A percentile compares a stretch with the other conserved stretches of the same genome.
phyloP scores from a whole-genome alignment of 169 alveolate genomes.

The Plasmodium gonderi region DNA sequence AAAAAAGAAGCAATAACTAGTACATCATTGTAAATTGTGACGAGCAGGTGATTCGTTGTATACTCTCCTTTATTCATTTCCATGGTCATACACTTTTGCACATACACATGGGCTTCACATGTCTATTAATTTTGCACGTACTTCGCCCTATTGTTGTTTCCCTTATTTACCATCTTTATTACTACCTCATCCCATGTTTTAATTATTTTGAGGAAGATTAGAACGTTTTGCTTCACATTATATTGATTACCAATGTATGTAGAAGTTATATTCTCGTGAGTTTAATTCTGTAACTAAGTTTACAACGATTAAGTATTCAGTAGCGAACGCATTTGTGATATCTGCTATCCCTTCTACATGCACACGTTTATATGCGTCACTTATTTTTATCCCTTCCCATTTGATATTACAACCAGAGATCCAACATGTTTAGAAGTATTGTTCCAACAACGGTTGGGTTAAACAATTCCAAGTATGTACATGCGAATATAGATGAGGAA shows the following conservation, averaged over 20 bases:
- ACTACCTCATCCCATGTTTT: neutral
- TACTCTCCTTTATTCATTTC: neutral
- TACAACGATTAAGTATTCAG: neutral
- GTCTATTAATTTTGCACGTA: too few relatives aligned
- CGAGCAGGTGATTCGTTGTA: neutral
- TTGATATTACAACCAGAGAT: neutral
- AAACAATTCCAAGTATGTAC: slow-evolving; percentile 61
- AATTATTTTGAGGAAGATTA: neutral
- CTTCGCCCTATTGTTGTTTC: neutral
- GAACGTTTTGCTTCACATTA: neutral
- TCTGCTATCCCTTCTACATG: too few relatives aligned
- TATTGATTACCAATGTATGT: neutral
- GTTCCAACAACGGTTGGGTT: slow-evolving; percentile 65
- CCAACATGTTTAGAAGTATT: slow-evolving; percentile 70
- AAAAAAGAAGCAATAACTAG: neutral
- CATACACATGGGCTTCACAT: neutral
- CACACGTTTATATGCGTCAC: too few relatives aligned
- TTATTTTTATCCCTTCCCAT: too few relatives aligned
- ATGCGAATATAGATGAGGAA: slow-evolving; percentile 70
- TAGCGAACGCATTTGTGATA: neutral
- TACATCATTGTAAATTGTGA: neutral
- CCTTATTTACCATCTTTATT: too few relatives aligned
- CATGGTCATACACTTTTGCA: neutral
- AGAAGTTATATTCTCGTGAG: neutral
- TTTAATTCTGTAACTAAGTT: neutral